Evolutionary conservation across 2,329 filamentous ascomycete species (phyloP).

Genomic region (Allantophomopsis cytisporea): DNA sequence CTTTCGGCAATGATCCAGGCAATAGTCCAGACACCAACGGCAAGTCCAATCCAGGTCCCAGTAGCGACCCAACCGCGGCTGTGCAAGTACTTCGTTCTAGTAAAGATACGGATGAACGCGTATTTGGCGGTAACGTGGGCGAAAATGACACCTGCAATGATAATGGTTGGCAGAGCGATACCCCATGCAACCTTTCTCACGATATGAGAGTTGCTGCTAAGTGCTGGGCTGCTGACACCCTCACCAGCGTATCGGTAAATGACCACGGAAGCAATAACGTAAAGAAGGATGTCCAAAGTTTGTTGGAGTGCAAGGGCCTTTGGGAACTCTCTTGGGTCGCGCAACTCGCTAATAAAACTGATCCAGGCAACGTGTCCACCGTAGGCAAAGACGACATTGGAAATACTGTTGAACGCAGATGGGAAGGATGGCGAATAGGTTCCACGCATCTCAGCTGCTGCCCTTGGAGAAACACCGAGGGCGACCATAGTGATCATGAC

Average conservation of each 20-base stretch:
- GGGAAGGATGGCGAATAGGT: constrained; percentile 22
- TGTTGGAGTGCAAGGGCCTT: constrained; percentile 46
- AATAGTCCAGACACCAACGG: constrained; percentile 38
- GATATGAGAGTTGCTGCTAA: constrained; percentile 37
- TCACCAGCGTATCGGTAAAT: constrained; percentile 55
- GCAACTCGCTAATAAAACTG: constrained; percentile 41
- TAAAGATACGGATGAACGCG: constrained; percentile 49
- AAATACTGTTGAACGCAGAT: constrained; percentile 31
- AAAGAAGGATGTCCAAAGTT: constrained; percentile 42
- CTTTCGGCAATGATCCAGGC: constrained; percentile 57
- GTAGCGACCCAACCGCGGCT: constrained; percentile 35
- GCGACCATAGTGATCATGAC: constrained; percentile 43
- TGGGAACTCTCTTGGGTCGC: constrained; percentile 38
- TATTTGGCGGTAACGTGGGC: constrained; percentile 54
- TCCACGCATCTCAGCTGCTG: constrained; percentile 10
- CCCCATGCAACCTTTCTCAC: constrained; percentile 54
- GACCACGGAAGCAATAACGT: constrained; percentile 48
- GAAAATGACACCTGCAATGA: constrained; percentile 60
- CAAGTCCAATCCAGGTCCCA: constrained; percentile 44
- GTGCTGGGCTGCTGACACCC: constrained; percentile 48
- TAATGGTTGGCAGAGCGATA: constrained; percentile 54
- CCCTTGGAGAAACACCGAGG: constrained; percentile 24
- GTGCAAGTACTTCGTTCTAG: constrained; percentile 39
- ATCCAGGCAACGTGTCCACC: constrained; percentile 47
- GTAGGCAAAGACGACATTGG: constrained; percentile 47